A percentile compares a stretch with the other conserved stretches of the same genome.
Evolutionary conservation across 768 basidiomycete genomes (phyloP).

Genomic region (Tephrocybe sp.): DNA sequence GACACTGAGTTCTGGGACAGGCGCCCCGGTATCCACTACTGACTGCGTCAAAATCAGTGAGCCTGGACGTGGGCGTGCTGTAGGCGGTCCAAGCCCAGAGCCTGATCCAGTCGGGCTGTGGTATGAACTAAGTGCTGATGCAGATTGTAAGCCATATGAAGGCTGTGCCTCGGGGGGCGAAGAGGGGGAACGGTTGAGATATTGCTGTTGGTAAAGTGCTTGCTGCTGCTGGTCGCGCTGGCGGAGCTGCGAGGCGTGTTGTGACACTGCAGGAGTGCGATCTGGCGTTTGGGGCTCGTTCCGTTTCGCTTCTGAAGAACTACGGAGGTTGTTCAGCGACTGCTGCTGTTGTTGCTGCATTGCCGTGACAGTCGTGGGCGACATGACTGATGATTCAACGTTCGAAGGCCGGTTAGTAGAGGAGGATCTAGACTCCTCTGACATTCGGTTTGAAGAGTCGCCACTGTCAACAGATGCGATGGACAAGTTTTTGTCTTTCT

Average conservation of each 20-base stretch:
- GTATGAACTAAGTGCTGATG: slow-evolving; percentile 49
- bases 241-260: slow-evolving; percentile 68
- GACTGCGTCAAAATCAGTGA: slow-evolving; percentile 69
- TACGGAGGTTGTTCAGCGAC: slow-evolving; percentile 23
- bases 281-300: slow-evolving; percentile 21
- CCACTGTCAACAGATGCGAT: slow-evolving; percentile 52
- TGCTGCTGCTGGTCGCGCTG: slow-evolving; percentile 90
- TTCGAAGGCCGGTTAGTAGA: slow-evolving; percentile 40
- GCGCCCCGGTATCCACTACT: slow-evolving; percentile 57
- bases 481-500: slow-evolving; percentile 57
- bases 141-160: slow-evolving; percentile 75
- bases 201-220: slow-evolving; percentile 80
- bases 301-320: slow-evolving; percentile 27
- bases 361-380: slow-evolving; percentile 51
- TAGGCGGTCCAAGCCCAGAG: slow-evolving; percentile 46
- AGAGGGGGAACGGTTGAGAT: slow-evolving; percentile 83
- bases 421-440: slow-evolving; percentile 61
- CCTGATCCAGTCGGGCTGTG: slow-evolving; percentile 26
- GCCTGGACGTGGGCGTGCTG: slow-evolving; percentile 65
- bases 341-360: slow-evolving; percentile 59
- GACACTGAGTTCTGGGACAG: slow-evolving; percentile 85
- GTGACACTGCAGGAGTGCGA: slow-evolving; percentile 44
- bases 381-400: slow-evolving; percentile 33
- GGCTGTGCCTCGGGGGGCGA: slow-evolving; percentile 73
- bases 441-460: slow-evolving; percentile 39